A percentile compares a stretch with the other conserved stretches of the same genome.
These are phyloP conservation scores for Mycena galopus DNA, from an alignment of 768 basidiomycete species.

Conservation along the genomic window DNA sequence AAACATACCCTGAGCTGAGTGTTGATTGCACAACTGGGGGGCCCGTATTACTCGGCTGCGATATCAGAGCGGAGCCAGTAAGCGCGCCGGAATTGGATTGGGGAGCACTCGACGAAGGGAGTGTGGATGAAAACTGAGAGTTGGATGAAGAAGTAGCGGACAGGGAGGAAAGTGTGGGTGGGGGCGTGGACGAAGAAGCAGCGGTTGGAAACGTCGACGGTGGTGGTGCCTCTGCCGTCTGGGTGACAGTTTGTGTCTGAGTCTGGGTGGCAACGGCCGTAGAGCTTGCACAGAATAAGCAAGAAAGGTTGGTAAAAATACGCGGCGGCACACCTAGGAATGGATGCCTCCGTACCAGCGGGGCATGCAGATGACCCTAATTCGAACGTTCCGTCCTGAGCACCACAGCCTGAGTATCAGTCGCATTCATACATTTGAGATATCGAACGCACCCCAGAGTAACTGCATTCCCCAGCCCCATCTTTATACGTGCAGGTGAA, in stretches of 20 bases:
- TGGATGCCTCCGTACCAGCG: neutral
- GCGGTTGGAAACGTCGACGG: neutral
- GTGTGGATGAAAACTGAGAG: neutral
- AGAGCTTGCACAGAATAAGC: neutral
- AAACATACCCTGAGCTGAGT: neutral
- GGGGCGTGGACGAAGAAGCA: neutral
- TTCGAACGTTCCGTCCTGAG: neutral
- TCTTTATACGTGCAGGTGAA: neutral
- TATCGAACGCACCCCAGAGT: neutral
- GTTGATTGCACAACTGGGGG: neutral
- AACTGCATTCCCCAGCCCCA: slow-evolving; percentile 5
- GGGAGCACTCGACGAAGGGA: neutral
- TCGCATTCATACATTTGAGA: neutral
- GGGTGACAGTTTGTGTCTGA: neutral
- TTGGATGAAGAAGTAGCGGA: neutral
- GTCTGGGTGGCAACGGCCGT: neutral
- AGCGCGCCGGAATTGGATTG: neutral
- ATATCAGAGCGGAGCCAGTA: neutral
- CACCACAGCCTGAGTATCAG: no score
- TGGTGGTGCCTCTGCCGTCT: neutral
- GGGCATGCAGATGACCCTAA: neutral
- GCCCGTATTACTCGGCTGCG: neutral
- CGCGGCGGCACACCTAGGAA: neutral
- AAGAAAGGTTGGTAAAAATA: neutral
- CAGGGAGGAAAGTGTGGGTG: no score